Base-by-base conservation (phyloP, 148 eudicot species). In the Agrostemma githago region DNA sequence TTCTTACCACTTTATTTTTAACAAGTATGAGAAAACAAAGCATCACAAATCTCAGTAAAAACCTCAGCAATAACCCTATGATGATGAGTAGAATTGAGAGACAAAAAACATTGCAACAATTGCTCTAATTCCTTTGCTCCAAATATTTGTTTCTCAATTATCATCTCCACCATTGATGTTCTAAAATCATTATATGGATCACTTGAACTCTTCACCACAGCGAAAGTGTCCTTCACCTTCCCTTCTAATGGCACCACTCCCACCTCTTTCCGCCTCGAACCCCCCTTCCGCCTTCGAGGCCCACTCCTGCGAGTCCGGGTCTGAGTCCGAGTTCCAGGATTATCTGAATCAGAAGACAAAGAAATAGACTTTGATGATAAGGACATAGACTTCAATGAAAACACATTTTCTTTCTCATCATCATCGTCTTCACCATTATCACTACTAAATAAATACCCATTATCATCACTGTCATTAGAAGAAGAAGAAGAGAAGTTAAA, bases 81-180 rank as follows among this genome's bases (percentile, higher is more conserved):
- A 79, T 92, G 92, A 70, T 87, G 83, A 41, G 68, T 16, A 2
- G 94, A 84, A 77, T 92, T 92, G 10, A 92, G 83, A 15, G 88
- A 83, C 5, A 92, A 76, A 82, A 90, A 88, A 57, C 92, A 86
- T 48, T 81, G 57, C 72, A 90, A 44, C 21, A 90, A 72, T 2
- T 85, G 62, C 65, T 88, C 86, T 26, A 90, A 71, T 63, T 88
- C 95, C 3, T 85, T 65, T 0, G 79, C 75, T 0, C 86, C 86
- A 63, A 85, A 86, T 62, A 90, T 88, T 78, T 88, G 87, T 74
- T 75, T 86, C 81, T 90, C 92, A 10, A 90, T 84, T 21, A 88
- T 88, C 96, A 90, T 90, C 51, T 90, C 92, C 77, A 87, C 89
- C 96, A 90, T 90, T 56, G 96, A 90, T 19, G 74, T 82, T 75